A percentile compares a stretch with the other conserved stretches of the same genome.
These are phyloP conservation scores for Prunus mongolica DNA, from an alignment of 306 rosid genomes.

Conservation along the genomic window DNA sequence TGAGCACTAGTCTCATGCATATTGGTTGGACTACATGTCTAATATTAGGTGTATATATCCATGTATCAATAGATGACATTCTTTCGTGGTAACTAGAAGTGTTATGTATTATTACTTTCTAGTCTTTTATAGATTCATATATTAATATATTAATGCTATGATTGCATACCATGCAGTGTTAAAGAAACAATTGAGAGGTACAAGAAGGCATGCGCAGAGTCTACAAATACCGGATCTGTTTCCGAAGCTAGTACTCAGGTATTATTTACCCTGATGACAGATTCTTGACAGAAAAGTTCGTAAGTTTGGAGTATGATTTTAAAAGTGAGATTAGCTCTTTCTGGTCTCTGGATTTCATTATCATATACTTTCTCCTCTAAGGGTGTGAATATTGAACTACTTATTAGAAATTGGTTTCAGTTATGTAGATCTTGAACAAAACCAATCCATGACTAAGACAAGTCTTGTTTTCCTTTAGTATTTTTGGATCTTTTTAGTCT, in stretches of 20 bases:
- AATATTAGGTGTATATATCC: not conserved
- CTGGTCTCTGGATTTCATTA: not conserved
- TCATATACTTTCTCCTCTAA: too few relatives aligned
- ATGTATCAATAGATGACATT: not conserved
- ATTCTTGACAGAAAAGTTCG: not conserved
- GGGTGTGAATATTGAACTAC: not conserved
- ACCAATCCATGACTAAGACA: not conserved
- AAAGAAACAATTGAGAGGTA: conserved; percentile 84
- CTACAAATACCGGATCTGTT: conserved; percentile 64
- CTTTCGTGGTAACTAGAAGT: not conserved
- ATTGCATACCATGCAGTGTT: conserved; percentile 48
- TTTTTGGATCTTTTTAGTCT: not conserved
- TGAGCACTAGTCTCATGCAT: not conserved
- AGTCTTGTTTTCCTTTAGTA: not conserved
- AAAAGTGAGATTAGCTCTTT: not conserved
- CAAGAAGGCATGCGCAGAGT: conserved; percentile 77
- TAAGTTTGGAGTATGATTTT: not conserved
- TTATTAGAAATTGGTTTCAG: not conserved
- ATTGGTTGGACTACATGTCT: not conserved
- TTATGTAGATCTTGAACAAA: not conserved
- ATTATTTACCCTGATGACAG: not conserved
- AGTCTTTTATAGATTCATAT: not conserved
- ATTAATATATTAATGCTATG: not conserved
- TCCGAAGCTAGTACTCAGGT: conserved; percentile 93
- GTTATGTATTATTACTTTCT: not conserved